A percentile compares a stretch with the other conserved stretches of the same genome.
These are phyloP conservation scores for Trichoderma sp. DNA, from an alignment of 2,329 filamentous ascomycete species.

Conservation along the genomic window DNA sequence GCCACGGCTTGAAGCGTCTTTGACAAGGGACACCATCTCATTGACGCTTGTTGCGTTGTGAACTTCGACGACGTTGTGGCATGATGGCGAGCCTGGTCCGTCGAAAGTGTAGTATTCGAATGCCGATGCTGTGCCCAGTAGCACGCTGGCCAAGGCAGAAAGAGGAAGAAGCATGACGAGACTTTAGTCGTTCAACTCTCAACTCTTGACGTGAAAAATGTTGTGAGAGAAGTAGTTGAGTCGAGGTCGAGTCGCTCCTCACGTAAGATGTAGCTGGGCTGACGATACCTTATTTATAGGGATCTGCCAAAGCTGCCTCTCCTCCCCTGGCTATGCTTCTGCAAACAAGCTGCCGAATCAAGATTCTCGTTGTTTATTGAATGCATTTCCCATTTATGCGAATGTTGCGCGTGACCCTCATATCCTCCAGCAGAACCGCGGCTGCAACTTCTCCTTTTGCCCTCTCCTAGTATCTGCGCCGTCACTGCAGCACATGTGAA, in stretches of 20 bases:
- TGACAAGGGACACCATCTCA: constrained; percentile 43
- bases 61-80: constrained; percentile 45
- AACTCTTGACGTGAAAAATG: not conserved
- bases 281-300: not conserved
- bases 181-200: not conserved
- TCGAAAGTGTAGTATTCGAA: constrained; percentile 49
- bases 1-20: constrained; percentile 38
- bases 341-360: not conserved
- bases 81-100: constrained; percentile 47
- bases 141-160: not conserved
- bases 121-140: not conserved
- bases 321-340: not conserved
- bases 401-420: not conserved
- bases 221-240: not conserved
- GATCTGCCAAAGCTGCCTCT: not conserved
- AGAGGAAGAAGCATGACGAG: not conserved
- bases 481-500: not conserved
- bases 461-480: not conserved
- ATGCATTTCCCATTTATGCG: not conserved
- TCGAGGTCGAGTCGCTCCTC: not conserved
- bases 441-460: not conserved
- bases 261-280: not conserved
- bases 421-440: not conserved
- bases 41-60: constrained; percentile 45
- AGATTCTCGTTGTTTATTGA: not conserved